A percentile compares a stretch with the other conserved stretches of the same genome.
phyloP scores from a whole-genome alignment of 768 basidiomycete genomes.

The Boletus rubescentipes region DNA sequence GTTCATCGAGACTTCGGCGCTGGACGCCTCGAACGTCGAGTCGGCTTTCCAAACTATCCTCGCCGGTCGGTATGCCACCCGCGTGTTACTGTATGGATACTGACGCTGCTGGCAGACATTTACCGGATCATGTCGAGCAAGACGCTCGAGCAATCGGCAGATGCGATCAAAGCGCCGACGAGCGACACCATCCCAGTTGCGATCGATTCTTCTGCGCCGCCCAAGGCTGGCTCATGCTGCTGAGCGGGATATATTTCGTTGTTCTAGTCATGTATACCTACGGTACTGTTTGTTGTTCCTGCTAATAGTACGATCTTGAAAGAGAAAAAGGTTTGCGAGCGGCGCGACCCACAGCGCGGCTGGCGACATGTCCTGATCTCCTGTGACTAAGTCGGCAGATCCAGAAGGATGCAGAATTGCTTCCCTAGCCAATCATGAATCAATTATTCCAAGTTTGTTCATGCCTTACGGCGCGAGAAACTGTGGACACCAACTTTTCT shows the following conservation, averaged over 20 bases:
- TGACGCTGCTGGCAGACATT: conserved; percentile 62
- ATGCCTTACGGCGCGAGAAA: conserved; percentile 61
- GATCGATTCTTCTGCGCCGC: conserved; percentile 54
- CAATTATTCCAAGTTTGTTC: conserved; percentile 78
- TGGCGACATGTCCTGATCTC: conserved; percentile 85
- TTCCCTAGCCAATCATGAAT: conserved; percentile 87
- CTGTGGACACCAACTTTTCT: conserved; percentile 88
- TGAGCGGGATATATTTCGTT: conserved; percentile 30
- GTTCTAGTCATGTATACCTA: conserved; percentile 24
- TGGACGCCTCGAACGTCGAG: conserved; percentile 99
- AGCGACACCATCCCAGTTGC: conserved; percentile 87
- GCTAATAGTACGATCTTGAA: conserved; percentile 19
- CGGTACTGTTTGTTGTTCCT: conserved; percentile 26
- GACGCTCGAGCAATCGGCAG: conserved; percentile 79
- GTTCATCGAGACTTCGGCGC: conserved; percentile 98
- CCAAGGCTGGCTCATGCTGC: conserved; percentile 65
- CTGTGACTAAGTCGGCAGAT: conserved; percentile 89
- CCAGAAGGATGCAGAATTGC: conserved; percentile 90
- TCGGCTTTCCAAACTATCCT: conserved; percentile 96
- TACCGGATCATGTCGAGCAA: conserved; percentile 97
- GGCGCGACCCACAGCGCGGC: conserved; percentile 79
- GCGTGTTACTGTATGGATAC: neutral
- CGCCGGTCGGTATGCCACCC: conserved; percentile 55
- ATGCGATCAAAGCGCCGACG: conserved; percentile 74
- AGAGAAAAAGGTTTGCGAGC: conserved; percentile 65